Percentiles rank a stretch among this genome's conserved stretches.
These are phyloP conservation scores for Linderina pennispora DNA, from an alignment of 192 early-diverging fungal species.

Conservation along the genomic window DNA sequence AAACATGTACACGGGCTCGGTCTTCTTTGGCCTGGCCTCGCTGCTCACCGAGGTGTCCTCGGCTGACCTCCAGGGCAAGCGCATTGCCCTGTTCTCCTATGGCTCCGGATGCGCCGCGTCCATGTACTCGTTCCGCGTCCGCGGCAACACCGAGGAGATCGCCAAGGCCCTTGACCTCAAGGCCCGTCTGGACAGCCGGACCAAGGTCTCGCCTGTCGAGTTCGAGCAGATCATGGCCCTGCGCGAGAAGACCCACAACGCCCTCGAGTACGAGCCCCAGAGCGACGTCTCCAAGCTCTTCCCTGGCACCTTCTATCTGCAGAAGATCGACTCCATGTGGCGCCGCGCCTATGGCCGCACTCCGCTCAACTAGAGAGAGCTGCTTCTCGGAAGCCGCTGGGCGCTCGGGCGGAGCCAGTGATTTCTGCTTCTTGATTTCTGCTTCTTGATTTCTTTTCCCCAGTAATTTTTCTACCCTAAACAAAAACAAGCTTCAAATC, in stretches of 20 bases:
- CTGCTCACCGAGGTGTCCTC: slow-evolving; percentile 68
- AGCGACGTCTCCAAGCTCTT: slow-evolving; percentile 61
- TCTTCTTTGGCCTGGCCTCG: slow-evolving; percentile 72
- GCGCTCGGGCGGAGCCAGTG: no score
- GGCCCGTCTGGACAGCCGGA: slow-evolving; percentile 66
- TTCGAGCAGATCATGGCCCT: slow-evolving; percentile 80
- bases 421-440: no score
- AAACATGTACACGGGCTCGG: slow-evolving; percentile 85
- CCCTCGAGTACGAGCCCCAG: slow-evolving; percentile 71
- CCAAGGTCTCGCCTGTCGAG: slow-evolving; percentile 63
- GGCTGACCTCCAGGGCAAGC: slow-evolving; percentile 72
- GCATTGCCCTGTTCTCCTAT: slow-evolving; percentile 88
- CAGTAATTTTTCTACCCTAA: no score
- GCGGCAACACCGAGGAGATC: slow-evolving; percentile 57
- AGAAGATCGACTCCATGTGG: slow-evolving; percentile 87
- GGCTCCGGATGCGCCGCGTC: slow-evolving; percentile 94
- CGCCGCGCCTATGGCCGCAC: slow-evolving; percentile 77
- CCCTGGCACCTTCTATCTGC: slow-evolving; percentile 85
- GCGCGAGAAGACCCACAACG: slow-evolving; percentile 82
- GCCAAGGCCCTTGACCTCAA: slow-evolving; percentile 57
- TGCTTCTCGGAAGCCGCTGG: no score
- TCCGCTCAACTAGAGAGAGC: slow-evolving; percentile 43
- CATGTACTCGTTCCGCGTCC: slow-evolving; percentile 87
- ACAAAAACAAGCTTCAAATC: no score
- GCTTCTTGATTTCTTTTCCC: no score